Percentiles rank a stretch among this genome's conserved stretches.
Evolutionary conservation across 179 eudicot genomes (phyloP).

Genomic region (Patellifolia procumbens): DNA sequence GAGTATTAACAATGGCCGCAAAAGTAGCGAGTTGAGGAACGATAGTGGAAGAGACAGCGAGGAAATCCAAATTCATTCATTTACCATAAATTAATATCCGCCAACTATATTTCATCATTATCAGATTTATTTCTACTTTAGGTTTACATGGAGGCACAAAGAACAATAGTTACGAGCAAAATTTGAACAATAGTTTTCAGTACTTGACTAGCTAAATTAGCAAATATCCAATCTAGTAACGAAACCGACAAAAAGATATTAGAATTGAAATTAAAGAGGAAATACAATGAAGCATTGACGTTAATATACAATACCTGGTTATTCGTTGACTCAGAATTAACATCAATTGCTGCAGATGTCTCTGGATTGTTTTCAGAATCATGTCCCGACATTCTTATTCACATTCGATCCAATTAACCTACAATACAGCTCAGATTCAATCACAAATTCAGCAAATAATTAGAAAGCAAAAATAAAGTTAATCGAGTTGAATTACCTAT

Average conservation of each 20-base stretch:
- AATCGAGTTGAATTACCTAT: constrained; percentile 10
- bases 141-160: not conserved
- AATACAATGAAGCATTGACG: not conserved
- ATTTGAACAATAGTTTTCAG: not conserved
- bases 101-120: not conserved
- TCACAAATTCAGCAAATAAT: not conserved
- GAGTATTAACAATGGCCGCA: too few species aligned
- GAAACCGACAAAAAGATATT: too few species aligned
- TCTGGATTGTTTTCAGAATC: constrained; percentile 29
- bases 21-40: too few species aligned
- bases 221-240: not conserved
- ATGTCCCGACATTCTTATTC: constrained; percentile 40
- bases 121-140: not conserved
- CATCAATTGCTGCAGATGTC: constrained; percentile 18
- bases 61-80: not conserved
- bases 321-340: constrained; percentile 27
- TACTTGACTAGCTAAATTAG: not conserved
- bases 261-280: not conserved
- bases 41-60: too few species aligned
- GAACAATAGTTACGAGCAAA: not conserved
- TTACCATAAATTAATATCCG: not conserved
- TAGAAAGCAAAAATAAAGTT: not conserved
- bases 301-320: constrained; percentile 18
- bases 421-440: constrained; percentile 8
- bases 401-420: constrained; percentile 26